Evolutionary conservation across 129 eudicot species (phyloP).

Genomic region (Sambucus nigra): DNA sequence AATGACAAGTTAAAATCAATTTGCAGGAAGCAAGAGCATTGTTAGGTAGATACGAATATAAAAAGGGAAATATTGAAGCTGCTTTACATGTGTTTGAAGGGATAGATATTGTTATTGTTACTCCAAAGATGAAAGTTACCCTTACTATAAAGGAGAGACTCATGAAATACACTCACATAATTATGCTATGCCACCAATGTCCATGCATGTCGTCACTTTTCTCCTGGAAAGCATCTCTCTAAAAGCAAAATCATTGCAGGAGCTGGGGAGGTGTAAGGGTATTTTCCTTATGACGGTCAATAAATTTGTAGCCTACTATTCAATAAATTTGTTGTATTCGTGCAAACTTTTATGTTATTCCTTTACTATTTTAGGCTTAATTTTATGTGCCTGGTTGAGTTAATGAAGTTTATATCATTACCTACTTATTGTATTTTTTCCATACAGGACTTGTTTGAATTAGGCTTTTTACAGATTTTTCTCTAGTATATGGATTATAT

Average conservation of each 20-base stretch:
- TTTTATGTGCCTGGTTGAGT: background rate
- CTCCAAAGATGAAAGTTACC: slow-evolving; percentile 69
- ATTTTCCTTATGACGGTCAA: background rate
- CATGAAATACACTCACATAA: slow-evolving; percentile 46
- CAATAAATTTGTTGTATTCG: background rate
- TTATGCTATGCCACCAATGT: slow-evolving; percentile 41
- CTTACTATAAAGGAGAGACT: slow-evolving; percentile 41
- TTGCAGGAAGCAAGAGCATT: slow-evolving; percentile 89
- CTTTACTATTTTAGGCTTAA: background rate
- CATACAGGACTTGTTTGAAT: too few species aligned
- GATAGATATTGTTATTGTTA: slow-evolving; percentile 55
- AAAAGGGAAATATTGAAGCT: slow-evolving; percentile 88
- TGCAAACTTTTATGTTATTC: background rate
- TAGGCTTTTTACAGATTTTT: too few species aligned
- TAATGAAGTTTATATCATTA: background rate
- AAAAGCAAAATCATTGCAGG: slow-evolving; percentile 77
- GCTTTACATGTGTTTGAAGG: slow-evolving; percentile 97
- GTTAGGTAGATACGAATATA: slow-evolving; percentile 84
- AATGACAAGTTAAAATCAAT: background rate
- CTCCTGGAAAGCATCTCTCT: slow-evolving; percentile 78
- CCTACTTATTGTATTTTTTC: background rate
- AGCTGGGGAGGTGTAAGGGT: slow-evolving; percentile 82
- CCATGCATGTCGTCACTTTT: slow-evolving; percentile 65
- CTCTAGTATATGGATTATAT: background rate
- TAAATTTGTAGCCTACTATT: background rate